A percentile compares a stretch with the other conserved stretches of the same genome.
These are phyloP conservation scores for Stachybotrys echinatus DNA, from an alignment of 2,329 filamentous ascomycete genomes.

Conservation along the genomic window DNA sequence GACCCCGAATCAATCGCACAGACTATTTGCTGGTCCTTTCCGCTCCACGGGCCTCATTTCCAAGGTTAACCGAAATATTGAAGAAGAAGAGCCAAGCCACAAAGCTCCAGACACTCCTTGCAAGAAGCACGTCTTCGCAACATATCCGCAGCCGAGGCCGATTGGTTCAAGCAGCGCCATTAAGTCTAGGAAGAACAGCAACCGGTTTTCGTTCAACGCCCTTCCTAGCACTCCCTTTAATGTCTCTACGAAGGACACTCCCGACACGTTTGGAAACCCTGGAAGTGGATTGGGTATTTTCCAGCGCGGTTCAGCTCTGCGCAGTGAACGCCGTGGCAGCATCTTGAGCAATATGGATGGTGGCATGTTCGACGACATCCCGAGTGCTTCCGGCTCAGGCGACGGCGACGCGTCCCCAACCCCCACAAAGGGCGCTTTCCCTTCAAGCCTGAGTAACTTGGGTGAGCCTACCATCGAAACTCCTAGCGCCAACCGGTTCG, in stretches of 20 bases:
- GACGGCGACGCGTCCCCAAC: conserved; percentile 78
- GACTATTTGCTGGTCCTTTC: conserved; percentile 76
- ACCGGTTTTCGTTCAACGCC: conserved; percentile 64
- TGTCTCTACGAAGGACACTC: conserved; percentile 41
- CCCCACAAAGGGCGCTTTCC: conserved; percentile 67
- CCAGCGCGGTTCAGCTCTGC: conserved; percentile 43
- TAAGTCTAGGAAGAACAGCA: conserved; percentile 58
- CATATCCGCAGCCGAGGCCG: conserved; percentile 55
- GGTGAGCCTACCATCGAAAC: conserved; percentile 35
- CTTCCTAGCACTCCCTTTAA: conserved; percentile 80
- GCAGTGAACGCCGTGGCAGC: conserved; percentile 54
- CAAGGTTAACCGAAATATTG: conserved; percentile 82
- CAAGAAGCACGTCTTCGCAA: conserved; percentile 75
- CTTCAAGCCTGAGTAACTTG: conserved; percentile 29
- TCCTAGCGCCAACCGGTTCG: conserved; percentile 41
- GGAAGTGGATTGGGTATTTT: conserved; percentile 65
- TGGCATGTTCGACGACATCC: conserved; percentile 32
- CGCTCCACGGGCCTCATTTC: conserved; percentile 93
- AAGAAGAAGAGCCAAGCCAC: conserved; percentile 58
- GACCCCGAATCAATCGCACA: conserved; percentile 45
- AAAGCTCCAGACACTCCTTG: conserved; percentile 87
- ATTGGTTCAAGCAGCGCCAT: conserved; percentile 31
- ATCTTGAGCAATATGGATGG: conserved; percentile 73
- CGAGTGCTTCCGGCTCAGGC: conserved; percentile 17
- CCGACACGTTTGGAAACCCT: conserved; percentile 47